Evolutionary conservation across 179 eudicot genomes (phyloP).

Genomic region (Camellia oleifera): DNA sequence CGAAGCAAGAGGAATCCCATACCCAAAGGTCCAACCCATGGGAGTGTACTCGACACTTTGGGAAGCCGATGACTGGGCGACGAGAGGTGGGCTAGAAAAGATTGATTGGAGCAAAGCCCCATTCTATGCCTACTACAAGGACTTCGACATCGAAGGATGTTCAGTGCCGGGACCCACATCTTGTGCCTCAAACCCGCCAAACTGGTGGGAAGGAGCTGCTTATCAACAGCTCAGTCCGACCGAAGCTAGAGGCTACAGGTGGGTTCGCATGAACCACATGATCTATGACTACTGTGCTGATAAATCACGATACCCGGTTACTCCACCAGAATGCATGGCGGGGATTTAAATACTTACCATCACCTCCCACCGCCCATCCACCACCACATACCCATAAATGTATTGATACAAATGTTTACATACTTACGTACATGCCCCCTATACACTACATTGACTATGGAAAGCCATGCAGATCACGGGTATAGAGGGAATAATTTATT

Average conservation of each 20-base stretch:
- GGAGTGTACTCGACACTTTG: conserved; percentile 66
- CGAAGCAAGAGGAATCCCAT: conserved; percentile 62
- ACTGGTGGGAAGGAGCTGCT: conserved; percentile 54
- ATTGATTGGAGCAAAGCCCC: conserved; percentile 78
- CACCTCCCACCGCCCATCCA: not conserved
- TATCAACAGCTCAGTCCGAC: conserved; percentile 37
- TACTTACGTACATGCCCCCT: conserved; percentile 1
- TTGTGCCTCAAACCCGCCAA: conserved; percentile 39
- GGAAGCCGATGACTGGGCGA: conserved; percentile 87
- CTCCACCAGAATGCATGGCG: conserved; percentile 53
- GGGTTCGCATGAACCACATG: conserved; percentile 66
- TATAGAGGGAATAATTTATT: not conserved
- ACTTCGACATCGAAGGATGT: conserved; percentile 66
- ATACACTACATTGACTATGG: not conserved
- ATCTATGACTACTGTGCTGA: conserved; percentile 61
- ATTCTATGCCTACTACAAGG: conserved; percentile 57
- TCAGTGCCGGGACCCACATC: conserved; percentile 36
- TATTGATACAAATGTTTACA: not conserved
- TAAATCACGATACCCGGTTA: conserved; percentile 39
- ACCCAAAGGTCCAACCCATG: conserved; percentile 68
- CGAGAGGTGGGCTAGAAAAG: conserved; percentile 72
- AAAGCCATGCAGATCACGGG: conserved; percentile 7
- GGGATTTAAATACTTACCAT: conserved; percentile 18
- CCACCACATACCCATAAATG: not conserved
- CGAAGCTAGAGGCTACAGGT: conserved; percentile 36